Percentiles rank a stretch among this genome's conserved stretches.
Conservation (phyloP, 768 basidiomycete genomes). For the Austroboletus festivus region DNA sequence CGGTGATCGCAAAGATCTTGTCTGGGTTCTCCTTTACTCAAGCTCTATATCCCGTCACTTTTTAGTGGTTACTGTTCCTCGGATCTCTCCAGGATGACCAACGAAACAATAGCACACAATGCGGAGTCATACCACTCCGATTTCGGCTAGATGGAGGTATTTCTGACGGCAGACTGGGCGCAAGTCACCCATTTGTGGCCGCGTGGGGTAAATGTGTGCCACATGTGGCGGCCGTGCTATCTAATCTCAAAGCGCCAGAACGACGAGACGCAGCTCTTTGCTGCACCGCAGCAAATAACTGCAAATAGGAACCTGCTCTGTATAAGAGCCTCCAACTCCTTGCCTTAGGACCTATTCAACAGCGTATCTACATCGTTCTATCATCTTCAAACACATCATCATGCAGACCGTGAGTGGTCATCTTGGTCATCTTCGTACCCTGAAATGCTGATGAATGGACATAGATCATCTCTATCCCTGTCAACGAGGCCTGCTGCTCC, state of each 20-base stretch:
- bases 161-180: no score
- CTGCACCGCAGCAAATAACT: neutral
- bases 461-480: conserved; percentile 7
- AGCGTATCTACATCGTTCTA: neutral
- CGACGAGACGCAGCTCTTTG: neutral
- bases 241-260: no score
- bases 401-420: conserved; percentile 17
- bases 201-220: no score
- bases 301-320: neutral
- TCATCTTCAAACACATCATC: neutral
- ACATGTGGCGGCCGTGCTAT: no score
- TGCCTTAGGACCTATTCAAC: neutral
- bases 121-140: no score
- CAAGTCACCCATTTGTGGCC: no score
- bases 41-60: neutral
- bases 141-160: no score
- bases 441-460: neutral
- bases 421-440: neutral
- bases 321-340: neutral
- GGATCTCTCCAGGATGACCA: neutral
- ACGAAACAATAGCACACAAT: no score
- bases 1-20: neutral
- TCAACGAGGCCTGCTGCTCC: conserved; percentile 21
- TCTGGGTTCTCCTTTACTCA: no score
- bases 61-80: neutral